These are phyloP conservation scores for Royoungia palumana DNA, from an alignment of 768 basidiomycete genomes.

Conservation along the genomic window DNA sequence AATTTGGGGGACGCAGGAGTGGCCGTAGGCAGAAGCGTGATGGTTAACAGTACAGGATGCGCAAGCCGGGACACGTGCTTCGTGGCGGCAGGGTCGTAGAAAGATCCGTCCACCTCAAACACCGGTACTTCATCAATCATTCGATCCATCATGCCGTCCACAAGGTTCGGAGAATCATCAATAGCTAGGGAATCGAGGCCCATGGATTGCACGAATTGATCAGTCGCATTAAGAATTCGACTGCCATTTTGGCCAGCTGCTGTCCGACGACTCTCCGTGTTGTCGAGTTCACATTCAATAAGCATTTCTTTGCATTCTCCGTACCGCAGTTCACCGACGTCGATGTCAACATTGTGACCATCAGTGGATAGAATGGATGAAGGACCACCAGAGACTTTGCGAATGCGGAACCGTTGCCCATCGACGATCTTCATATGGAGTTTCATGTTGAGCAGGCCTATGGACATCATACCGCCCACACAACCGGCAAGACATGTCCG, in stretches of 20 bases:
- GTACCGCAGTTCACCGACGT: slow-evolving; percentile 89
- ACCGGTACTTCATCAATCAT: slow-evolving; percentile 99
- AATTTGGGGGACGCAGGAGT: slow-evolving; percentile 31
- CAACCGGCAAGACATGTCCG: slow-evolving; percentile 90
- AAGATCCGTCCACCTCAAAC: slow-evolving; percentile 92
- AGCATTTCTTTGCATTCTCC: slow-evolving; percentile 99
- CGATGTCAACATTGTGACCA: slow-evolving; percentile 93
- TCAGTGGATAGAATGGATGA: slow-evolving; percentile 85
- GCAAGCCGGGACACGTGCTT: slow-evolving; percentile 87
- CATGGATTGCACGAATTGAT: slow-evolving; percentile 84
- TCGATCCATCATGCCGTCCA: slow-evolving; percentile 90
- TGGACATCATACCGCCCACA: slow-evolving; percentile 95
- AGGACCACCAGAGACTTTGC: slow-evolving; percentile 91
- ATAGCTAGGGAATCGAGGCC: slow-evolving; percentile 73
- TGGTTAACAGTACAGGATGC: slow-evolving; percentile 90
- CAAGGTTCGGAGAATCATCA: slow-evolving; percentile 67
- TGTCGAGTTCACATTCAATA: slow-evolving; percentile 86
- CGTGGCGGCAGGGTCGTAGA: slow-evolving; percentile 84
- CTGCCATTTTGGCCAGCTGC: slow-evolving; percentile 9
- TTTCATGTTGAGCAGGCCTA: slow-evolving; percentile 90
- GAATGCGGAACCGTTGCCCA: slow-evolving; percentile 83
- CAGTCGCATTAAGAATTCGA: slow-evolving; percentile 69
- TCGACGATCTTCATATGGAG: slow-evolving; percentile 94
- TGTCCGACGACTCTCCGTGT: slow-evolving; percentile 45
- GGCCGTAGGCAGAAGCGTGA: slow-evolving; percentile 73